Evolutionary conservation across 1,284 basidiomycete species (phyloP), one percentile per base, ranked within the genome.

Genomic region (Testicularia cyperi): DNA sequence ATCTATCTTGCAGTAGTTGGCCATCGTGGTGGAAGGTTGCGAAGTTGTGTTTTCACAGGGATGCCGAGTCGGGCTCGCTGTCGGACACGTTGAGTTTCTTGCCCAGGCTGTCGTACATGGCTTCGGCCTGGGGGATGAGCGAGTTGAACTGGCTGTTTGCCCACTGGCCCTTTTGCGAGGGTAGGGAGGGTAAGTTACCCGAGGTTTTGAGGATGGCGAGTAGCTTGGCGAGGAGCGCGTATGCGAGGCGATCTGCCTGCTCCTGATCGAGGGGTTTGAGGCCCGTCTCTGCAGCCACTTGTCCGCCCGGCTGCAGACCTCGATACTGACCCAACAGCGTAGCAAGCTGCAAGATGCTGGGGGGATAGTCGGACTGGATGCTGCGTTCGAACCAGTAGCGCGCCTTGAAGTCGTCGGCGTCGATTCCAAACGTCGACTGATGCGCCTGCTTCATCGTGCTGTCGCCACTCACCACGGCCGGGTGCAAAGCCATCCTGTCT

Each of bases 311-410:
- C 25, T 60, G 27, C 0, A 60, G 51, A 2, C 37, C 56, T 19
- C 56, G 49, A 34, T 60, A 46, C 28, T 60, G 56, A 16, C 38
- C 51, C 0, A 60, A 38, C 38, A 60, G 23, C 9, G 49, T 45
- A 2, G 56, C 56, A 10, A 60, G 56, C 31, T 60, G 56, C 38
- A 60, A 30, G 25, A 60, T 41, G 28, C 56, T 54, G 0, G 56
- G 56, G 4, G 56, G 56, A 28, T 60, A 60, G 36, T 60, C 56
- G 25, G 38, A 48, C 24, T 54, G 45, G 10, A 42, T 51, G 12
- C 44, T 48, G 22, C 52, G 51, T 27, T 56, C 64, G 14, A 71
- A 58, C 66, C 66, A 71, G 33, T 52, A 55, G 16, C 68, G 60
- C 4, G 69, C 69, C 18, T 45, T 44, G 9, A 48, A 19, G 28